These are phyloP conservation scores for Aspergillus egyptiacus DNA, from an alignment of 495 filamentous ascomycete species.

Conservation along the genomic window DNA sequence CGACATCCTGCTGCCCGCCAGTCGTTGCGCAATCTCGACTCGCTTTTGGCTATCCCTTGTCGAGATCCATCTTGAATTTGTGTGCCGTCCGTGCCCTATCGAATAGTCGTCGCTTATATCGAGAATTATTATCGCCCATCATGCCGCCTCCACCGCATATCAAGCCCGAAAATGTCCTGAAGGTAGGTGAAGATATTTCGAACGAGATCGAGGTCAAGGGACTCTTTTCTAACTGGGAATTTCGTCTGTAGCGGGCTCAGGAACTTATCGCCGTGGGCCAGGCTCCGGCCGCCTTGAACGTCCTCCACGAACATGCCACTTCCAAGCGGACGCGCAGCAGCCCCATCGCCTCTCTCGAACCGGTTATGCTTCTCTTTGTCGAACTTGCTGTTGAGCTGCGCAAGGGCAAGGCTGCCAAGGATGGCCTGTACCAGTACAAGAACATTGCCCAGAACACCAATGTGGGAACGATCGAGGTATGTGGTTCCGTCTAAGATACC, in stretches of 20 bases:
- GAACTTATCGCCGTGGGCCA: constrained; percentile 98
- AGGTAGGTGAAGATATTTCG: constrained; percentile 45
- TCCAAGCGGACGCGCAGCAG: constrained; percentile 96
- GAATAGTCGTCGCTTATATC: constrained; percentile 14
- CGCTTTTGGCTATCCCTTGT: constrained; percentile 2
- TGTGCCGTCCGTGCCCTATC: constrained; percentile 11
- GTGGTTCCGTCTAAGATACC: neutral
- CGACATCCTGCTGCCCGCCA: constrained; percentile 21
- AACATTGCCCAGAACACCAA: constrained; percentile 99
- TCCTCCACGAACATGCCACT: constrained; percentile 98
- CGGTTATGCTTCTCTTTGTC: constrained; percentile 95
- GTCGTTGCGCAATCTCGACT: constrained; percentile 20
- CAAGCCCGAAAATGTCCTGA: constrained; percentile 98
- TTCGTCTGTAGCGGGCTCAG: constrained; percentile 63
- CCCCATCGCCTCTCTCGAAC: constrained; percentile 92
- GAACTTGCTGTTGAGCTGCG: constrained; percentile 93
- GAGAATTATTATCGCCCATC: constrained; percentile 37
- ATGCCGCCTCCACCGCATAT: constrained; percentile 96
- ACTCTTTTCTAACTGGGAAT: constrained; percentile 1
- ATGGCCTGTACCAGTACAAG: constrained; percentile 98
- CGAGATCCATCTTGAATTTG: constrained; percentile 5
- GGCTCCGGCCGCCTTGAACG: constrained; percentile 80
- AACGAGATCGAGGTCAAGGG: neutral
- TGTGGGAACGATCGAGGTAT: constrained; percentile 92
- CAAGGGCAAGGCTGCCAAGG: constrained; percentile 97